Evolutionary conservation across 1,284 basidiomycete species (phyloP).

Genomic region (Vanrija sp.): DNA sequence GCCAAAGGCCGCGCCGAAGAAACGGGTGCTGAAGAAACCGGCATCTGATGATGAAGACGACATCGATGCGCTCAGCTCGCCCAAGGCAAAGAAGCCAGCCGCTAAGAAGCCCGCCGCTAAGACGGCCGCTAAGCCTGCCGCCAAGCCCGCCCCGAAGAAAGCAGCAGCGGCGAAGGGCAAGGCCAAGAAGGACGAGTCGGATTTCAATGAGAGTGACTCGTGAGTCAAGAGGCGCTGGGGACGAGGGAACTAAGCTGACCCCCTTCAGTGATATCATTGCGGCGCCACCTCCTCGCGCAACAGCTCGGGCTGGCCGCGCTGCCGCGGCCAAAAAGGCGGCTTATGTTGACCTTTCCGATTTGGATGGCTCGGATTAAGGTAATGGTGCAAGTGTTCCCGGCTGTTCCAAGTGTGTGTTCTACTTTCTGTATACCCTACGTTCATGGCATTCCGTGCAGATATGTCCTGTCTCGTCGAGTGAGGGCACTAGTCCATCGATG

Average conservation of each 20-base stretch:
- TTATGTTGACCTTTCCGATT: conserved; percentile 19
- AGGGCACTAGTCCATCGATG: neutral
- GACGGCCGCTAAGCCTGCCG: neutral
- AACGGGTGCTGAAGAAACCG: neutral
- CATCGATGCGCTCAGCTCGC: too few species aligned
- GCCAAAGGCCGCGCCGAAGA: conserved; percentile 9
- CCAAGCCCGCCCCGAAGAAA: neutral
- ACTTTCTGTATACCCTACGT: neutral
- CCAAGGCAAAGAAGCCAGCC: too few species aligned
- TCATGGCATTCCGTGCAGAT: neutral
- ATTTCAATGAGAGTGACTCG: conserved; percentile 17
- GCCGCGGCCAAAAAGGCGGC: conserved; percentile 17
- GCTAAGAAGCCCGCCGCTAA: neutral
- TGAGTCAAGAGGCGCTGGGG: neutral
- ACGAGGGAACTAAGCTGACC: neutral
- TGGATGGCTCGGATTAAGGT: conserved; percentile 7
- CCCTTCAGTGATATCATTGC: neutral
- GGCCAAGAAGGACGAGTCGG: conserved; percentile 13
- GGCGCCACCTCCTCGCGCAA: neutral
- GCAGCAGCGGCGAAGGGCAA: conserved; percentile 10
- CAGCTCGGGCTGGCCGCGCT: conserved; percentile 8
- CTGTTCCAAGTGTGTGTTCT: neutral
- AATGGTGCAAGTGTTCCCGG: neutral
- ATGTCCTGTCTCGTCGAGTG: neutral
- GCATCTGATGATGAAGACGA: too few species aligned